Evolutionary conservation across 495 filamentous ascomycete species (phyloP).

Genomic region (Penicillium bialowiezense): DNA sequence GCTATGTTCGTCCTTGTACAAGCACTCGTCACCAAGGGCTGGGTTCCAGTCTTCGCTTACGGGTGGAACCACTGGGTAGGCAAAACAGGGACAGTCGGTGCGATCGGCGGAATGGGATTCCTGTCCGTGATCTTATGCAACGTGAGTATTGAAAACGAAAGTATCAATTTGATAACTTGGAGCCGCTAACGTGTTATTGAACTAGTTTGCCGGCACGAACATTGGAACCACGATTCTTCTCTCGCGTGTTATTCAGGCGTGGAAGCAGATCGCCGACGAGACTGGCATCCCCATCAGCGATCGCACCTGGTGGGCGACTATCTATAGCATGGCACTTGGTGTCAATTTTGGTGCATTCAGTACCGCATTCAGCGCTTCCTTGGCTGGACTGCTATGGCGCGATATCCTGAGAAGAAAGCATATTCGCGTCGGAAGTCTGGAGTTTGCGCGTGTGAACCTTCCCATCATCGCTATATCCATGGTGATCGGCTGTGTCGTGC

Average conservation of each 20-base stretch:
- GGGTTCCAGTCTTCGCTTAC: constrained; percentile 64
- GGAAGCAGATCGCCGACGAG: constrained; percentile 52
- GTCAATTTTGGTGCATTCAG: constrained; percentile 70
- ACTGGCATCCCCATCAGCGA: constrained; percentile 45
- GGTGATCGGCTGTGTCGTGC: constrained; percentile 56
- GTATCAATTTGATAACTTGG: not conserved
- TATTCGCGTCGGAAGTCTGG: constrained; percentile 53
- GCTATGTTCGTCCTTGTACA: constrained; percentile 69
- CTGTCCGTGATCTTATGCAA: constrained; percentile 66
- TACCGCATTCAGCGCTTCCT: constrained; percentile 61
- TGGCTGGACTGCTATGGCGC: constrained; percentile 65
- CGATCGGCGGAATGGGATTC: constrained; percentile 65
- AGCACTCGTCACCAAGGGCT: constrained; percentile 62
- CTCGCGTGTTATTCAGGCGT: constrained; percentile 61
- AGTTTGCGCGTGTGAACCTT: constrained; percentile 63
- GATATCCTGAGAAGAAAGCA: constrained; percentile 63
- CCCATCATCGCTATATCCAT: constrained; percentile 66
- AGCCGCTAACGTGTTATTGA: not conserved
- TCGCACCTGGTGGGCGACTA: constrained; percentile 62
- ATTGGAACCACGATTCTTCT: constrained; percentile 69
- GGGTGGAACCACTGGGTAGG: constrained; percentile 67
- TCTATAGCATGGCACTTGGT: constrained; percentile 66
- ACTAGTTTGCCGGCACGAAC: constrained; percentile 66
- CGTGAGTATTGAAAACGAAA: constrained; percentile 38
- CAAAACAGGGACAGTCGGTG: constrained; percentile 61